Evolutionary conservation across 305 asterid genomes (phyloP).

Genomic region (Solanum aculeatissimum): DNA sequence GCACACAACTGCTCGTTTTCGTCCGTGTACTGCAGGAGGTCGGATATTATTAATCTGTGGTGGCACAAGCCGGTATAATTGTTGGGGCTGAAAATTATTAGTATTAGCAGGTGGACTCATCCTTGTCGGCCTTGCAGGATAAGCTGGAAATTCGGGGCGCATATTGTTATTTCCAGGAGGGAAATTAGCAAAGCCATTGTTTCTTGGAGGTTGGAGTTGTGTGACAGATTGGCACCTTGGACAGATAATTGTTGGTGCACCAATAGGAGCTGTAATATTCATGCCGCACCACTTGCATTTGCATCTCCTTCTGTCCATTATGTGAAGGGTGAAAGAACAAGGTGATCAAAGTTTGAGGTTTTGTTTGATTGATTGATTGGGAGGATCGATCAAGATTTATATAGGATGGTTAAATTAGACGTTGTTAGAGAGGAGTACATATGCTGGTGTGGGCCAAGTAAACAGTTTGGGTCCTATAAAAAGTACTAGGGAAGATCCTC

Average conservation of each 20-base stretch:
- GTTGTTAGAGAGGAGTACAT: too few relatives aligned
- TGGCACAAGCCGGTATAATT: neutral
- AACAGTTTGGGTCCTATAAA: neutral
- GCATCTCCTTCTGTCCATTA: slow-evolving; percentile 29
- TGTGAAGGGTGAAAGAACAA: neutral
- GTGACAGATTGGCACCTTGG: slow-evolving; percentile 19
- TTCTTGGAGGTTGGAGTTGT: slow-evolving; percentile 5
- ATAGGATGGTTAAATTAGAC: neutral
- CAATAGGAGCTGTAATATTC: slow-evolving; percentile 21
- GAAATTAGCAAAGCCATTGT: neutral
- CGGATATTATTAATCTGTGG: neutral
- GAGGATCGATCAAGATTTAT: neutral
- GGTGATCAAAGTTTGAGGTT: neutral
- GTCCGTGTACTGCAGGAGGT: slow-evolving; percentile 33
- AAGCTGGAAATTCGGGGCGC: neutral
- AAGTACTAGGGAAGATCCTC: neutral
- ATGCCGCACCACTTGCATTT: slow-evolving; percentile 38
- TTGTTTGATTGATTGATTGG: neutral
- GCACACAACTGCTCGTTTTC: slow-evolving; percentile 54
- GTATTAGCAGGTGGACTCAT: neutral
- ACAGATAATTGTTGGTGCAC: slow-evolving; percentile 26
- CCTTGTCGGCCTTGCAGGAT: neutral
- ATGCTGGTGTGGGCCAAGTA: too few relatives aligned
- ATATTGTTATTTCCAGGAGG: neutral
- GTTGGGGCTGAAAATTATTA: neutral